Evolutionary conservation across 1,284 basidiomycete species (phyloP).

Genomic region (Pulveroboletus sp.): DNA sequence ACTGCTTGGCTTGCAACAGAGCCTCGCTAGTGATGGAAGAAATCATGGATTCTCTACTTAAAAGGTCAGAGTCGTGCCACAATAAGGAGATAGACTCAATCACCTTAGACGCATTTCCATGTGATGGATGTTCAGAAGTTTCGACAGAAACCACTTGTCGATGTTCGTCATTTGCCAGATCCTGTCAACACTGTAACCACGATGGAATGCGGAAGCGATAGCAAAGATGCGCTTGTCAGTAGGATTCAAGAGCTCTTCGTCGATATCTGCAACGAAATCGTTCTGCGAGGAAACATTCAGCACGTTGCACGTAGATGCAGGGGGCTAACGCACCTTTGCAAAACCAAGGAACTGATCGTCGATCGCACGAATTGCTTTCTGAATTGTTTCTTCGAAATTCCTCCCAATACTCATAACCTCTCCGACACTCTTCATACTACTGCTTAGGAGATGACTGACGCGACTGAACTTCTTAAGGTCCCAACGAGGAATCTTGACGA

Average conservation of each 20-base stretch:
- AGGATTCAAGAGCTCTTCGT: slow-evolving; percentile 85
- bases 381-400: slow-evolving; percentile 97
- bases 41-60: slow-evolving; percentile 63
- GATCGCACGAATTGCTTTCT: slow-evolving; percentile 96
- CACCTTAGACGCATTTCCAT: slow-evolving; percentile 82
- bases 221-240: slow-evolving; percentile 94
- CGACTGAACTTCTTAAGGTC: slow-evolving; percentile 97
- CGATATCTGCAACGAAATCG: slow-evolving; percentile 79
- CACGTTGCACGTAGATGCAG: not conserved
- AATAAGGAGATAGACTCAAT: slow-evolving; percentile 17
- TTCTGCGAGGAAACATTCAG: slow-evolving; percentile 52
- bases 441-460: slow-evolving; percentile 85
- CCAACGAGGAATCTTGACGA: slow-evolving; percentile 99
- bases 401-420: slow-evolving; percentile 99
- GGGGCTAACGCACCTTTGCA: slow-evolving; percentile 60
- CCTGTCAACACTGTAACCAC: slow-evolving; percentile 93
- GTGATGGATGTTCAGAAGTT: slow-evolving; percentile 79
- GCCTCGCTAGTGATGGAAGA: slow-evolving; percentile 66
- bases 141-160: slow-evolving; percentile 96
- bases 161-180: slow-evolving; percentile 97
- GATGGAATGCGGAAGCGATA: slow-evolving; percentile 84
- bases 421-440: slow-evolving; percentile 98
- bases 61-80: slow-evolving; percentile 1
- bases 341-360: slow-evolving; percentile 95
- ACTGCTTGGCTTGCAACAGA: slow-evolving; percentile 87